These are phyloP conservation scores for Trebouxiophyceae sp. DNA, from an alignment of 163 green algal species.

Conservation along the genomic window DNA sequence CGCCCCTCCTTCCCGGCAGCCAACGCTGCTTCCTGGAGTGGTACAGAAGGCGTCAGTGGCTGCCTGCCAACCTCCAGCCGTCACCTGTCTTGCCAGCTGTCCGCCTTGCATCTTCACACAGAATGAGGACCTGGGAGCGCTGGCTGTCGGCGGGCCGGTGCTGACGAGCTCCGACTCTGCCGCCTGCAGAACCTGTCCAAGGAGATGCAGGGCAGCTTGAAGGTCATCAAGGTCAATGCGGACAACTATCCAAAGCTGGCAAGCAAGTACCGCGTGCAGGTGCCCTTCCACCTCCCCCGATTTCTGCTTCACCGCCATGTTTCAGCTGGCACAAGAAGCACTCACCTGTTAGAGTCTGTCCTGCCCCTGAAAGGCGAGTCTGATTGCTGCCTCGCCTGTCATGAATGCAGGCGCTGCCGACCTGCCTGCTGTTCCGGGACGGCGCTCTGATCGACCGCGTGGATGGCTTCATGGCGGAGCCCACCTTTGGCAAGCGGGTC, in stretches of 20 bases:
- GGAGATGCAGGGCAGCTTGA: slow-evolving; percentile 20
- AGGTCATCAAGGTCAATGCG: slow-evolving; percentile 59
- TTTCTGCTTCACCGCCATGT: no score
- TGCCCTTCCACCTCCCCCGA: no score
- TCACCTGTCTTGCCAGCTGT: no score
- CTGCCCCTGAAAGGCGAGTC: not conserved
- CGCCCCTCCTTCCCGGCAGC: not conserved
- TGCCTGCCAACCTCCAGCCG: no score
- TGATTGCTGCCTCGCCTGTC: not conserved
- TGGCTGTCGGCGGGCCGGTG: not conserved
- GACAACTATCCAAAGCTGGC: slow-evolving; percentile 56
- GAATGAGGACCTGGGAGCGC: not conserved
- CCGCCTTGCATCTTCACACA: not conserved
- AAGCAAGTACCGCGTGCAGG: slow-evolving; percentile 35
- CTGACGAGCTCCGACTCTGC: no score
- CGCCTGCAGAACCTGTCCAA: slow-evolving; percentile 17
- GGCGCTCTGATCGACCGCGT: slow-evolving; percentile 32
- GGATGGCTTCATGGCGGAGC: slow-evolving; percentile 28
- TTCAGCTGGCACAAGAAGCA: no score
- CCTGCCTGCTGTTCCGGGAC: slow-evolving; percentile 40
- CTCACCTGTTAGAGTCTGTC: no score
- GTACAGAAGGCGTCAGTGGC: no score
- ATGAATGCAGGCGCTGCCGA: slow-evolving; percentile 36
- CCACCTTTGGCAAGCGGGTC: not conserved
- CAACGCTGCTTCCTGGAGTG: not conserved